These are phyloP conservation scores for Pilatotrama ljubarskyi DNA, from an alignment of 768 basidiomycete species.

Conservation along the genomic window DNA sequence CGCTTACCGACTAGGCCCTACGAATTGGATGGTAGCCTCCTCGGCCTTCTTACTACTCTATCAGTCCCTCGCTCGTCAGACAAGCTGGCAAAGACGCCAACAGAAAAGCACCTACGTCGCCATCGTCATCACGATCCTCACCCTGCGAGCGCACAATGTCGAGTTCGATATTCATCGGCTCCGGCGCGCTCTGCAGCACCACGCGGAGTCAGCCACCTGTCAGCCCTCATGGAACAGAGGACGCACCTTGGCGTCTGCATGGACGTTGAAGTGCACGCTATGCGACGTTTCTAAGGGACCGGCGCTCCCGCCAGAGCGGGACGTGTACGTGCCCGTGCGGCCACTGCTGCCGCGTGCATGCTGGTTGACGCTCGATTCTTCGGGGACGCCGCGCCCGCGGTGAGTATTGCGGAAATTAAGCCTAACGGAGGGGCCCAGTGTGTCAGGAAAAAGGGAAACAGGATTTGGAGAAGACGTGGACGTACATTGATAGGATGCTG, in stretches of 20 bases:
- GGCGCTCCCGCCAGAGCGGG: not conserved
- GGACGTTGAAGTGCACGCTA: constrained; percentile 24
- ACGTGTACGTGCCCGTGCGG: constrained; percentile 2
- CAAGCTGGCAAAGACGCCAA: no score
- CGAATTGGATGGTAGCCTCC: not conserved
- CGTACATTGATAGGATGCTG: constrained; percentile 24
- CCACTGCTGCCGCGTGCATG: constrained; percentile 12
- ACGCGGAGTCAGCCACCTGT: no score
- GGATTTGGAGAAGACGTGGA: not conserved
- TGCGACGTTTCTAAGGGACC: constrained; percentile 5
- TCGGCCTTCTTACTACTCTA: not conserved
- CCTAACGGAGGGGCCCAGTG: not conserved
- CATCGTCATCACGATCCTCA: not conserved
- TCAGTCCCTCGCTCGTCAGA: no score
- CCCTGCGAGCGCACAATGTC: constrained; percentile 17
- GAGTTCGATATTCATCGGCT: constrained; percentile 21
- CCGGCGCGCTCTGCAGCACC: constrained; percentile 2
- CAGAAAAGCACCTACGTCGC: not conserved
- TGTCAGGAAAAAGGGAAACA: no score
- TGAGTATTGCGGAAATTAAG: constrained; percentile 27
- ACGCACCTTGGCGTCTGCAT: constrained; percentile 21
- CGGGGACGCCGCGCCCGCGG: constrained; percentile 26
- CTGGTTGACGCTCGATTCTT: constrained; percentile 26
- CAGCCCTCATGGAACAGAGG: no score
- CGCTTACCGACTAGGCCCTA: not conserved